These are phyloP conservation scores for Xylariaceae sp. DNA, from an alignment of 2,329 filamentous ascomycete species.

Conservation along the genomic window DNA sequence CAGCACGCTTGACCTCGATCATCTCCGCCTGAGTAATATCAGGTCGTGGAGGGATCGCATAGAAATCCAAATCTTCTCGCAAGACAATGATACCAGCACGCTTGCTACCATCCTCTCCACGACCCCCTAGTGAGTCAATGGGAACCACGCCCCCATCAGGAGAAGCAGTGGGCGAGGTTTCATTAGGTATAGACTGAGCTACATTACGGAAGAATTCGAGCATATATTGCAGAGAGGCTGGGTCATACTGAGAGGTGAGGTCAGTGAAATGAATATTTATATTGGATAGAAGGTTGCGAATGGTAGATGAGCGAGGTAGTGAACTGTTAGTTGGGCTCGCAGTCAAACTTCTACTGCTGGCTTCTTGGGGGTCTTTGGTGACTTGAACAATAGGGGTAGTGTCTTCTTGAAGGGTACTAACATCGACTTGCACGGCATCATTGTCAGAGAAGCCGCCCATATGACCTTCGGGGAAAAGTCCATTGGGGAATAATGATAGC, in stretches of 20 bases:
- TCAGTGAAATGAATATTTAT: constrained; percentile 42
- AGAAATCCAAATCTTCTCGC: constrained; percentile 94
- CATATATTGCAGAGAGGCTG: constrained; percentile 96
- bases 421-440: constrained; percentile 95
- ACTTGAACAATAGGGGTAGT: constrained; percentile 20
- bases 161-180: constrained; percentile 62
- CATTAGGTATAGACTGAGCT: constrained; percentile 87
- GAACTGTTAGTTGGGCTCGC: constrained; percentile 11
- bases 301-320: constrained; percentile 23
- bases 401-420: constrained; percentile 50
- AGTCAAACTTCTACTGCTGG: constrained; percentile 18
- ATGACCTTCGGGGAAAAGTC: constrained; percentile 94
- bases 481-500: constrained; percentile 95
- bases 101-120: constrained; percentile 62
- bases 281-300: constrained; percentile 36
- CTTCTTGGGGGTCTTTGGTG: constrained; percentile 24
- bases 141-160: constrained; percentile 60
- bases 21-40: constrained; percentile 87
- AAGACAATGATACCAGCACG: constrained; percentile 97
- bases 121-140: constrained; percentile 65
- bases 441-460: constrained; percentile 90
- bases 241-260: constrained; percentile 72
- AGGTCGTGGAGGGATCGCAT: constrained; percentile 81
- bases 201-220: constrained; percentile 96
- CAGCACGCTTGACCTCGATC: constrained; percentile 93